Percentiles rank a stretch among this genome's conserved stretches.
phyloP scores from a whole-genome alignment of 2,329 filamentous ascomycete species.

The Stromatinia cepivora region DNA sequence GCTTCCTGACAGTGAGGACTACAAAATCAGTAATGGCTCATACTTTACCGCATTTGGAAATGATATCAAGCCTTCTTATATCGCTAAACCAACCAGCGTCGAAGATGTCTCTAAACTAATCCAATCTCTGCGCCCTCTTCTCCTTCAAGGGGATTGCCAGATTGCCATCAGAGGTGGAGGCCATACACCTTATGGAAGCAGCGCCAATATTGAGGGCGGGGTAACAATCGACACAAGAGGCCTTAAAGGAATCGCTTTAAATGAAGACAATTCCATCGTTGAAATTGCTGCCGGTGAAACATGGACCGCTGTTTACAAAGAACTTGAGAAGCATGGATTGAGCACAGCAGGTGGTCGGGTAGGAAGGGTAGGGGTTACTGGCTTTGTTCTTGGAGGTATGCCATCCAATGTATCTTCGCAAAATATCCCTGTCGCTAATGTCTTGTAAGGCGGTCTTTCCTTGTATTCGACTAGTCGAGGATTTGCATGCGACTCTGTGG shows the following conservation, averaged over 20 bases:
- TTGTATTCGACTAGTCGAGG: constrained; percentile 42
- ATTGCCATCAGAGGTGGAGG: constrained; percentile 49
- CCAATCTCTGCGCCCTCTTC: neutral
- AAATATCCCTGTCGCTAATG: neutral
- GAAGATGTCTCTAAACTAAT: neutral
- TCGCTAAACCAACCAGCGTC: neutral
- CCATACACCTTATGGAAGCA: constrained; percentile 43
- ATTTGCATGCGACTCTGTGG: constrained; percentile 52
- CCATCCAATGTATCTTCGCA: neutral
- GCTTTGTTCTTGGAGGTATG: constrained; percentile 9
- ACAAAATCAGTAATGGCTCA: constrained; percentile 5
- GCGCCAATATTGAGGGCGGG: constrained; percentile 51
- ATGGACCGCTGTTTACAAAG: constrained; percentile 44
- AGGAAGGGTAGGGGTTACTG: neutral
- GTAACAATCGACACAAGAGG: constrained; percentile 50
- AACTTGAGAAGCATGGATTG: constrained; percentile 35
- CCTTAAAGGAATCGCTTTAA: constrained; percentile 31
- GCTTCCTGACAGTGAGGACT: neutral
- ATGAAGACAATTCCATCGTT: constrained; percentile 36
- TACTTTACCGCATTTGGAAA: constrained; percentile 12
- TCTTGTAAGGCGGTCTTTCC: constrained; percentile 31
- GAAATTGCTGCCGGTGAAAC: constrained; percentile 42
- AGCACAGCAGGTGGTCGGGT: constrained; percentile 2
- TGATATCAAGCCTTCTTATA: constrained; percentile 3
- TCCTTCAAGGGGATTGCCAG: neutral